Evolutionary conservation across 495 filamentous ascomycete genomes (phyloP).

Genomic region (Aspergillus homomorphus): DNA sequence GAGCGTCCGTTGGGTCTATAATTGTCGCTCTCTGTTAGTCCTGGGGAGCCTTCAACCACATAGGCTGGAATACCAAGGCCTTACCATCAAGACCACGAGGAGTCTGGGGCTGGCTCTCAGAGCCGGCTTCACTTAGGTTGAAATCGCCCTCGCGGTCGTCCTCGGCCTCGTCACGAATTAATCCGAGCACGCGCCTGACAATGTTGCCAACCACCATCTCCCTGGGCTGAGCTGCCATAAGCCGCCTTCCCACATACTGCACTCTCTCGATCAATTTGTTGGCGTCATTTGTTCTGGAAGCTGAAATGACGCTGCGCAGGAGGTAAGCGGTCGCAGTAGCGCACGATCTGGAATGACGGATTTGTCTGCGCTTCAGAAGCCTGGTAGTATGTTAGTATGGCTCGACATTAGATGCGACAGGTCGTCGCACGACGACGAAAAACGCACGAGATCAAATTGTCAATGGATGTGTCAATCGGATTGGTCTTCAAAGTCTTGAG

Average conservation of each 20-base stretch:
- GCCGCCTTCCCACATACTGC: constrained; percentile 66
- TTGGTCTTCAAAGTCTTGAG: constrained; percentile 72
- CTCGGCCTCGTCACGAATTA: constrained; percentile 86
- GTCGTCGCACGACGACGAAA: constrained; percentile 1
- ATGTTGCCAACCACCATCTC: constrained; percentile 94
- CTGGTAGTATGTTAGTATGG: constrained; percentile 40
- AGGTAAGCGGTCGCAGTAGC: constrained; percentile 87
- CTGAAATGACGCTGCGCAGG: constrained; percentile 76
- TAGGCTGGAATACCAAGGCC: constrained; percentile 19
- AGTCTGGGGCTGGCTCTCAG: constrained; percentile 49
- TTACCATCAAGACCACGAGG: constrained; percentile 41
- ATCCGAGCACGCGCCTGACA: constrained; percentile 79
- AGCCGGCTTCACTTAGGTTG: constrained; percentile 48
- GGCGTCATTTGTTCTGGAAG: constrained; percentile 62
- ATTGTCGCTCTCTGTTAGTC: constrained; percentile 10
- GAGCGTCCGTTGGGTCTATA: constrained; percentile 36
- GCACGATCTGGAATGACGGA: constrained; percentile 79
- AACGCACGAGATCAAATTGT: constrained; percentile 73
- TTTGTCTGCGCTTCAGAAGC: constrained; percentile 85
- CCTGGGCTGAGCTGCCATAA: constrained; percentile 77
- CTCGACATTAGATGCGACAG: constrained; percentile 10
- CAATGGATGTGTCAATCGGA: constrained; percentile 73
- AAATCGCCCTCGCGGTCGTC: constrained; percentile 72
- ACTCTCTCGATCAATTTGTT: constrained; percentile 74
- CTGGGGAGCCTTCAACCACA: background rate